A percentile compares a stretch with the other conserved stretches of the same genome.
Evolutionary conservation across 257 asterid genomes (phyloP).

Genomic region (Penstemon eatonii): DNA sequence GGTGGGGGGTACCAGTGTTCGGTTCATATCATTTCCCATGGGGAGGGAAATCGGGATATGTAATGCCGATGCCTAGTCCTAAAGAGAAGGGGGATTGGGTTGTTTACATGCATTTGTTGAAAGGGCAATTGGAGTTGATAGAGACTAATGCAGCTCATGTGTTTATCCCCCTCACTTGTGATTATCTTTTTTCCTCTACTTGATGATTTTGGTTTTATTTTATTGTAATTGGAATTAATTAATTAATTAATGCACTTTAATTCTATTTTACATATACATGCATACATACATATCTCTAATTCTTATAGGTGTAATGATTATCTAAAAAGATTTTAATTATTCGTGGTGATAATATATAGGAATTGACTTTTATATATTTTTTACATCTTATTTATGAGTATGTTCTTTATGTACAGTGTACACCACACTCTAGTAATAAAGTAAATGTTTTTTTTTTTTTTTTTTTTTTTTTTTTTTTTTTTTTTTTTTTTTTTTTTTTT

Average conservation of each 20-base stretch:
- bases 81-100: conserved; percentile 78
- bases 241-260: no score
- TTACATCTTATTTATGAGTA: no score
- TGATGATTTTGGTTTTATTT: background rate
- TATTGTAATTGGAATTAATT: background rate
- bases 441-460: no score
- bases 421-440: no score
- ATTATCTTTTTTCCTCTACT: conserved; percentile 33
- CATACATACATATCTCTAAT: background rate
- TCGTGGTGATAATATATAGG: background rate
- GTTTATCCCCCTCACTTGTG: conserved; percentile 40
- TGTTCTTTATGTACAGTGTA: no score
- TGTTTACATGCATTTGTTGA: conserved; percentile 58
- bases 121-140: conserved; percentile 49
- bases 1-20: conserved; percentile 62
- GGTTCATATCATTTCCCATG: conserved; percentile 71
- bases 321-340: no score
- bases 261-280: background rate
- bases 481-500: no score
- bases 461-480: no score
- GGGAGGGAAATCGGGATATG: conserved; percentile 69
- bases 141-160: conserved; percentile 48
- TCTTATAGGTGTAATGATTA: background rate
- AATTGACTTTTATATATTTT: background rate
- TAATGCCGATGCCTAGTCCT: conserved; percentile 68